Percentiles rank a stretch among this genome's conserved stretches.
Evolutionary conservation across 345 rosid genomes (phyloP).

Genomic region (Anacardium occidentale): DNA sequence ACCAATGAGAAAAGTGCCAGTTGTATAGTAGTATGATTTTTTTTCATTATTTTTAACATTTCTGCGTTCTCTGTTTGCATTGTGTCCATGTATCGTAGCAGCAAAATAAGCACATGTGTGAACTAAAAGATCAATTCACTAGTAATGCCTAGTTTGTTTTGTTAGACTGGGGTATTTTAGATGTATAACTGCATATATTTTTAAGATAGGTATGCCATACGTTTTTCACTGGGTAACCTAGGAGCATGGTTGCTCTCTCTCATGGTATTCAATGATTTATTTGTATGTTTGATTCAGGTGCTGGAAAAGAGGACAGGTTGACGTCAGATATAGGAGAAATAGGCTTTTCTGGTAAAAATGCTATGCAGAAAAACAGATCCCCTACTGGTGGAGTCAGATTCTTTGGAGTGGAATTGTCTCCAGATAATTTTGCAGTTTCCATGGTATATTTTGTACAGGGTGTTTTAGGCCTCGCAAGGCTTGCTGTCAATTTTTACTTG

Average conservation of each 20-base stretch:
- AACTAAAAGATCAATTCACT: background rate
- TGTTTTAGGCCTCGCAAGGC: constrained; percentile 88
- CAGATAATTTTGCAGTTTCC: constrained; percentile 88
- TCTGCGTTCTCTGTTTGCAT: background rate
- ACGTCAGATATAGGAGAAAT: constrained; percentile 41
- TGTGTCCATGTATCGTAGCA: background rate
- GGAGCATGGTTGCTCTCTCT: background rate
- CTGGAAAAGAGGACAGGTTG: constrained; percentile 51
- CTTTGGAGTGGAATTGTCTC: constrained; percentile 82
- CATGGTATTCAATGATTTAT: constrained; percentile 1
- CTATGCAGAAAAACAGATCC: constrained; percentile 38
- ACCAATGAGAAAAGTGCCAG: background rate
- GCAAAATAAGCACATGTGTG: background rate
- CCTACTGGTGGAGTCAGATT: constrained; percentile 33
- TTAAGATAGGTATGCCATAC: background rate
- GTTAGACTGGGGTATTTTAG: background rate
- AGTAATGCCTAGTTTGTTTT: background rate
- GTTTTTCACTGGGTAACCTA: background rate
- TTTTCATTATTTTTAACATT: background rate
- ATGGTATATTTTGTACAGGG: constrained; percentile 99
- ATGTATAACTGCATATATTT: background rate
- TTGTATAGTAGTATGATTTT: background rate
- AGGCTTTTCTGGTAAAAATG: constrained; percentile 28
- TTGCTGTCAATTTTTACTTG: constrained; percentile 87
- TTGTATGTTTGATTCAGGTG: constrained; percentile 30